phyloP scores from a whole-genome alignment of 2,329 filamentous ascomycete genomes.

The Nemania diffusa region DNA sequence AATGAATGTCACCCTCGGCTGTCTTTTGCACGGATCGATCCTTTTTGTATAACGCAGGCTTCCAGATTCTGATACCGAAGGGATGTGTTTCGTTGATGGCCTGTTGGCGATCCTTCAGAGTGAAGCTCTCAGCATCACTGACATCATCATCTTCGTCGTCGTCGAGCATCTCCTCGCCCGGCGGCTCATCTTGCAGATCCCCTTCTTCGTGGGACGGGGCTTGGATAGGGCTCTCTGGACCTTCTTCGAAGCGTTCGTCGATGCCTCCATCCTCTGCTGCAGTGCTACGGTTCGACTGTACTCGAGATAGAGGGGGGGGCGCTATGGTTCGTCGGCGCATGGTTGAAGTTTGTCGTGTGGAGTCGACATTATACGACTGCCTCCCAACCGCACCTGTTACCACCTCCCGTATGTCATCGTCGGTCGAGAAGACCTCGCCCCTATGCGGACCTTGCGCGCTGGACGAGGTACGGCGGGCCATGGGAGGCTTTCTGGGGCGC shows the following conservation, averaged over 20 bases:
- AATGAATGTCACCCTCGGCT: conserved; percentile 97
- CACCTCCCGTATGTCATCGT: conserved; percentile 86
- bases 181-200: conserved; percentile 36
- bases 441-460: conserved; percentile 77
- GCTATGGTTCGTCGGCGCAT: conserved; percentile 54
- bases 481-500: conserved; percentile 75
- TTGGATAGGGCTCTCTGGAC: conserved; percentile 47
- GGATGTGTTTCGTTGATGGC: conserved; percentile 99
- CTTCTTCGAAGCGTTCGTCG: conserved; percentile 46
- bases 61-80: conserved; percentile 99
- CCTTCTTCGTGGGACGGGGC: conserved; percentile 53
- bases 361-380: conserved; percentile 47
- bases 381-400: conserved; percentile 69
- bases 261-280: conserved; percentile 47
- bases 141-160: conserved; percentile 70
- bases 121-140: conserved; percentile 97
- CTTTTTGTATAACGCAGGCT: conserved; percentile 98
- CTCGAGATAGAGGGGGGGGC: conserved; percentile 54
- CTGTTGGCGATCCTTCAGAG: conserved; percentile 93
- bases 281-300: conserved; percentile 54
- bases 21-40: conserved; percentile 94
- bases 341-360: conserved; percentile 48
- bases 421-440: conserved; percentile 88
- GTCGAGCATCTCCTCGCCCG: conserved; percentile 52
- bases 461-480: conserved; percentile 79